These are phyloP conservation scores for Linnemannia zychae DNA, from an alignment of 192 early-diverging fungal species.

Conservation along the genomic window DNA sequence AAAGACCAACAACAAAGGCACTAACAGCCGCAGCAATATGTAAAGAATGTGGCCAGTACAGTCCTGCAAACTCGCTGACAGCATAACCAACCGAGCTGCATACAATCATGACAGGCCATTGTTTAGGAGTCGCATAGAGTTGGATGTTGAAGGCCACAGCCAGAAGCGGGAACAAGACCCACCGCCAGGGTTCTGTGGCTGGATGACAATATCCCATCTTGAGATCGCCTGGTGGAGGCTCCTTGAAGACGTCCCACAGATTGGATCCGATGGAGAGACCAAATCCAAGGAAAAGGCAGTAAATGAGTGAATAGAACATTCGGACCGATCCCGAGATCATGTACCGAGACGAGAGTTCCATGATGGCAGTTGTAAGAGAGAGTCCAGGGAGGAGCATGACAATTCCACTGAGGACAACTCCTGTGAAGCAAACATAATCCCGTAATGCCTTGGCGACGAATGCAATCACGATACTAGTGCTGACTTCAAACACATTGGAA, in stretches of 20 bases:
- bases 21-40: constrained; percentile 57
- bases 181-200: constrained; percentile 51
- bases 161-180: constrained; percentile 50
- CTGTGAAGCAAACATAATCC: constrained; percentile 74
- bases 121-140: constrained; percentile 37
- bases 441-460: constrained; percentile 72
- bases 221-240: constrained; percentile 45
- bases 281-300: constrained; percentile 84
- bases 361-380: constrained; percentile 86
- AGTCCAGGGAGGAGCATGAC: constrained; percentile 81
- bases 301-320: constrained; percentile 84
- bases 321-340: constrained; percentile 89
- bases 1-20: constrained; percentile 58
- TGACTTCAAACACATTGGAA: constrained; percentile 79
- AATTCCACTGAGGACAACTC: constrained; percentile 68
- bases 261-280: constrained; percentile 75
- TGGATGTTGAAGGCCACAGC: constrained; percentile 49
- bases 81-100: constrained; percentile 55
- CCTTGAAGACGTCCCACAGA: constrained; percentile 47
- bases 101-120: constrained; percentile 57
- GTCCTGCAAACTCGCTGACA: constrained; percentile 40
- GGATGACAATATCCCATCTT: constrained; percentile 51
- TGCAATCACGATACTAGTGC: constrained; percentile 73
- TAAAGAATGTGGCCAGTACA: constrained; percentile 37
- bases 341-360: constrained; percentile 89